Percentiles rank a stretch among this genome's conserved stretches.
Evolutionary conservation across 352 stramenopile genomes (phyloP).

Genomic region (Phytophthora citricola): DNA sequence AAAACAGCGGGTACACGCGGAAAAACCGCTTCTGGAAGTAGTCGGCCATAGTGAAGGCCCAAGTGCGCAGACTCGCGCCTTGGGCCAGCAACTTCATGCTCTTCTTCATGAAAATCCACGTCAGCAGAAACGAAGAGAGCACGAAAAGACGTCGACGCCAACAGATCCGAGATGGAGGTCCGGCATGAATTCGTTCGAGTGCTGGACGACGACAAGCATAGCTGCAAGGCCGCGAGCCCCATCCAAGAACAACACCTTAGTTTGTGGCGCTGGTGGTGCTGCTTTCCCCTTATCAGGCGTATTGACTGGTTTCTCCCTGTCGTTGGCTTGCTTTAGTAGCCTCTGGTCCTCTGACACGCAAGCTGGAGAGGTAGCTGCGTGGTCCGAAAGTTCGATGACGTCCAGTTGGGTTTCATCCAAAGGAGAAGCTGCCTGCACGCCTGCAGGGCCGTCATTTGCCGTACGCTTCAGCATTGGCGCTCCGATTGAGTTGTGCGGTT

Average conservation of each 20-base stretch:
- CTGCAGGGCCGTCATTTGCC: background rate
- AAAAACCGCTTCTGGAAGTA: conserved; percentile 62
- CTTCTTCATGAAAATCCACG: conserved; percentile 31
- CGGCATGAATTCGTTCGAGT: conserved; percentile 23
- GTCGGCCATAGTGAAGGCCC: conserved; percentile 33
- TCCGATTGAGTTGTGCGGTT: conserved; percentile 11
- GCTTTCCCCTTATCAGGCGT: conserved; percentile 1
- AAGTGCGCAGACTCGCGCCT: conserved; percentile 11
- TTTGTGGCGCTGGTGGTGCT: conserved; percentile 6
- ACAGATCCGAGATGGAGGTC: conserved; percentile 23
- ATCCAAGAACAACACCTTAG: conserved; percentile 31
- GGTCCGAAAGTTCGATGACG: conserved; percentile 9
- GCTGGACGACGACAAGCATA: conserved; percentile 31
- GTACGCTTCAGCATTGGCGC: background rate
- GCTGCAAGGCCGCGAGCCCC: conserved; percentile 25
- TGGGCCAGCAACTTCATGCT: conserved; percentile 23
- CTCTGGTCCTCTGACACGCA: conserved; percentile 15
- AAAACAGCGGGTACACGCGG: conserved; percentile 63
- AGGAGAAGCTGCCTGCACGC: background rate
- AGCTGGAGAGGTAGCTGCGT: background rate
- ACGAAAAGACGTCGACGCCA: conserved; percentile 32
- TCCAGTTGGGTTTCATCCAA: conserved; percentile 1
- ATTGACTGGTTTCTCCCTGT: background rate
- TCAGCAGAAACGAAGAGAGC: conserved; percentile 30
- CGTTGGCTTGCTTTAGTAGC: conserved; percentile 10